Base-by-base conservation (phyloP, 257 asterid genomes). In the Marsdenia floribunda region DNA sequence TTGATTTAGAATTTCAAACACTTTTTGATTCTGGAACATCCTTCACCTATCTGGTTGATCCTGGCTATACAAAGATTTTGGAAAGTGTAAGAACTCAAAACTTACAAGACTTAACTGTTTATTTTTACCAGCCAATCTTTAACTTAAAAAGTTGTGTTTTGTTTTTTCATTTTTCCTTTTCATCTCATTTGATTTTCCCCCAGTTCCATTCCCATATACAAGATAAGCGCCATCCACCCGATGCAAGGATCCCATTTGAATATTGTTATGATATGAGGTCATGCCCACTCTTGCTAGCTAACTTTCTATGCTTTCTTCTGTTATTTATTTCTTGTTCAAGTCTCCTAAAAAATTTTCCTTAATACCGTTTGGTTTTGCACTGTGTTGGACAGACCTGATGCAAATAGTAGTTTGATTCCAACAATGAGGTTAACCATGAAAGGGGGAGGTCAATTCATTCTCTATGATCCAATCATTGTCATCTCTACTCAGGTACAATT, bases 11-110 rank as follows among this genome's bases (percentile, higher is more conserved):
- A 79, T 83, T 92, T 77, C 80, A 90, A 46, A 92, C 94, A 61
- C 91, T 92, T 76, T 88, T 92, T 73, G 96, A 92, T 79, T 87
- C 96, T 38, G 97, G 97, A 78, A 92, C 98, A 79, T 92, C 98
- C 82, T 90, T 89, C 76, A 88, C 98, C 10, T 90, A 92, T 82
- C 89, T 92, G 60, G 90, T 73, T 24, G 94, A 89, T 61, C 94
- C 96, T 70, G 50, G 80, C 52, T 92, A 89, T 74, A 74, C 89
- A 77, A 77, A 63, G 80, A 81, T 90, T 79, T 78, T 88, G 68
- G 90, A 88, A 47, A 88, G 82, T 68, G 98, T 92, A 89, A 85
- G 89, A 55, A 77, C 66, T 66, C 16, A 57, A 52, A 76, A 76
- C 74, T 74, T 29, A 21, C 46, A 57, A 18, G 76, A 60, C 60